These are phyloP conservation scores for Barnettozyma populi DNA, from an alignment of 805 yeast genomes.

Conservation along the genomic window DNA sequence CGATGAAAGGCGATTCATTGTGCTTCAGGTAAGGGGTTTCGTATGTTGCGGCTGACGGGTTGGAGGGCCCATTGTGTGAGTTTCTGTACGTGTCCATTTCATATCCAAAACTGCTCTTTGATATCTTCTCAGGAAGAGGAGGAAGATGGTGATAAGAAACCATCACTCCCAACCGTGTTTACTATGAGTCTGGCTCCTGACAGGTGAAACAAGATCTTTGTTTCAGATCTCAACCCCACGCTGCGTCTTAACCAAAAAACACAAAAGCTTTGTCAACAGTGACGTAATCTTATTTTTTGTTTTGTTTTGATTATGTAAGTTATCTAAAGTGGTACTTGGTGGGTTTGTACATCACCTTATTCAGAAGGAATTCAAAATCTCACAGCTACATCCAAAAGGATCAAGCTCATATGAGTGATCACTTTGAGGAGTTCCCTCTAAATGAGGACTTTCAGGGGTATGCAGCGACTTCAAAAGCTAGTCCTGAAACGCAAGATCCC, in stretches of 20 bases:
- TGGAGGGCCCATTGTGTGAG: background rate
- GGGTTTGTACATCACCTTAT: too few species aligned
- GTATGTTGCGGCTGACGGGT: background rate
- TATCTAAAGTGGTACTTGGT: too few species aligned
- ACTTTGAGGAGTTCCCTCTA: slow-evolving; percentile 12
- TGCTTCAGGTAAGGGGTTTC: background rate
- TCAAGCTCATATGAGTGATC: slow-evolving; percentile 1
- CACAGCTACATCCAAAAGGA: background rate
- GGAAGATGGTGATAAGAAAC: background rate
- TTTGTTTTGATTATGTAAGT: too few species aligned
- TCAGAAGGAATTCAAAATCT: background rate
- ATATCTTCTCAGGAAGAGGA: background rate
- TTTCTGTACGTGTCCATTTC: slow-evolving; percentile 1
- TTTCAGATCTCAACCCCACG: background rate
- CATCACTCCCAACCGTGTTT: background rate
- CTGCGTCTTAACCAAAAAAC: too few species aligned
- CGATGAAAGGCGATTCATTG: background rate
- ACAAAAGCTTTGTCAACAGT: background rate
- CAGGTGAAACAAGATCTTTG: background rate
- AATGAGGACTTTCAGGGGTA: slow-evolving; percentile 13
- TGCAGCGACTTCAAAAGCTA: slow-evolving; percentile 5
- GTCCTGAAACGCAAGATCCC: background rate
- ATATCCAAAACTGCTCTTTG: background rate
- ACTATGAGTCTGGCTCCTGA: background rate
- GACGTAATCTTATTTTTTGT: background rate